Percentiles rank a stretch among this genome's conserved stretches.
Evolutionary conservation across 192 early-diverging fungal species (phyloP).

Genomic region (Backusella westeae): DNA sequence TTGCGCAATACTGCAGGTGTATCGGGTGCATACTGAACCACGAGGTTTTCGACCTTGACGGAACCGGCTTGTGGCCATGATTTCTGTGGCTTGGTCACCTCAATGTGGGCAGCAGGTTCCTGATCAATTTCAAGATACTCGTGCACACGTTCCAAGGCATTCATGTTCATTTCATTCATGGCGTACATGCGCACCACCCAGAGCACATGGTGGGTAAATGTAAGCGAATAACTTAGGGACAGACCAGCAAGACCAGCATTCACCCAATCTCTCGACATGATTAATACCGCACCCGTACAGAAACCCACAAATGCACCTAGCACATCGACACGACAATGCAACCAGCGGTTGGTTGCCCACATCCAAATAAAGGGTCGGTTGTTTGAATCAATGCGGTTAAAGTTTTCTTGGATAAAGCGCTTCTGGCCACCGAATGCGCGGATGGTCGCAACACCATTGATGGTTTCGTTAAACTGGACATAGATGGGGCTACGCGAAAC

Average conservation of each 20-base stretch:
- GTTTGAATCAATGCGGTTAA: slow-evolving; percentile 64
- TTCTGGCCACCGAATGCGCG: slow-evolving; percentile 78
- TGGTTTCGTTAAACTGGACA: slow-evolving; percentile 79
- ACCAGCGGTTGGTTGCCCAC: slow-evolving; percentile 87
- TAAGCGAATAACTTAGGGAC: slow-evolving; percentile 77
- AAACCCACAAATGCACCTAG: slow-evolving; percentile 78
- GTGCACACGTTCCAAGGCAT: slow-evolving; percentile 81
- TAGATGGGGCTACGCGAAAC: slow-evolving; percentile 71
- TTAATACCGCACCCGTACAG: slow-evolving; percentile 61
- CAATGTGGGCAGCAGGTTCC: slow-evolving; percentile 51
- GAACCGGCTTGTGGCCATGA: slow-evolving; percentile 71
- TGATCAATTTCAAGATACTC: slow-evolving; percentile 85
- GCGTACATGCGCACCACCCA: slow-evolving; percentile 82
- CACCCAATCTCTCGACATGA: slow-evolving; percentile 48
- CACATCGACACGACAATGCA: slow-evolving; percentile 80
- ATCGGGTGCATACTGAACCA: slow-evolving; percentile 78
- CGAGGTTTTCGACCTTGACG: slow-evolving; percentile 67
- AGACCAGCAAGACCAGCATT: slow-evolving; percentile 90
- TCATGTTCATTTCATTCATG: slow-evolving; percentile 85
- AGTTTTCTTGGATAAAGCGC: slow-evolving; percentile 59
- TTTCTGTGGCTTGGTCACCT: neutral
- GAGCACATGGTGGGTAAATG: slow-evolving; percentile 76
- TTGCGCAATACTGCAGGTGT: slow-evolving; percentile 70
- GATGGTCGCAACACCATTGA: slow-evolving; percentile 74
- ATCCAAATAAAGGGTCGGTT: slow-evolving; percentile 85